phyloP scores from a whole-genome alignment of 495 filamentous ascomycete genomes.

The Geoglossum glabrum region DNA sequence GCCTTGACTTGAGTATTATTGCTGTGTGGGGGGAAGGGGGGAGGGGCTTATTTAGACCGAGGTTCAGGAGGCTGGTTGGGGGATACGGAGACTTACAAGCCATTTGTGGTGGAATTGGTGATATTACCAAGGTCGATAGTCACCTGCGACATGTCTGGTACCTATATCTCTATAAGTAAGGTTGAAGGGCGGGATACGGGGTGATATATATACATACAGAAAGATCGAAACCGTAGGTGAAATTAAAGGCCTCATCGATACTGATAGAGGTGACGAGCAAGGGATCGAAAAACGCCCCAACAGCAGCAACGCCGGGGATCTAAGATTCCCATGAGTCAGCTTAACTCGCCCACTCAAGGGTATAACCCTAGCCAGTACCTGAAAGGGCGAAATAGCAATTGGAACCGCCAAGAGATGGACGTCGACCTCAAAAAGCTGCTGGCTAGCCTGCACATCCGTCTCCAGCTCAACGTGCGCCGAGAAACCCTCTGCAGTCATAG shows the following conservation, averaged over 20 bases:
- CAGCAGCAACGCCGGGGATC: slow-evolving; percentile 16
- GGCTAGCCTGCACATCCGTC: background rate
- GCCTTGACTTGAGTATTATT: background rate
- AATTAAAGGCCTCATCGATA: slow-evolving; percentile 10
- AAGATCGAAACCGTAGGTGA: slow-evolving; percentile 18
- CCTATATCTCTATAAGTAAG: no score
- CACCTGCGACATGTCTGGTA: slow-evolving; percentile 8
- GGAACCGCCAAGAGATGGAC: slow-evolving; percentile 6
- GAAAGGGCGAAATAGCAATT: slow-evolving; percentile 14
- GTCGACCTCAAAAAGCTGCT: slow-evolving; percentile 4
- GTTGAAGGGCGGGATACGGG: no score
- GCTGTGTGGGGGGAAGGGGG: no score
- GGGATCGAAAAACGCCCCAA: slow-evolving; percentile 14
- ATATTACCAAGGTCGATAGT: slow-evolving; percentile 10
- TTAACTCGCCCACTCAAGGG: background rate
- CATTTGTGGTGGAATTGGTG: slow-evolving; percentile 10
- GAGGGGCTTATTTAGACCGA: background rate
- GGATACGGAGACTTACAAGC: slow-evolving; percentile 13
- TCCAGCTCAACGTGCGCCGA: slow-evolving; percentile 16
- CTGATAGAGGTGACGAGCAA: slow-evolving; percentile 7
- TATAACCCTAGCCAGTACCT: slow-evolving; percentile 7
- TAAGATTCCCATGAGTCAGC: background rate
- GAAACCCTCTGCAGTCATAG: slow-evolving; percentile 11
- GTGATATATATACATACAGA: slow-evolving; percentile 7
- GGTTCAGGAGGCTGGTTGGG: background rate